Conservation (phyloP, 331 rosid species). For the Quercus lobata region DNA sequence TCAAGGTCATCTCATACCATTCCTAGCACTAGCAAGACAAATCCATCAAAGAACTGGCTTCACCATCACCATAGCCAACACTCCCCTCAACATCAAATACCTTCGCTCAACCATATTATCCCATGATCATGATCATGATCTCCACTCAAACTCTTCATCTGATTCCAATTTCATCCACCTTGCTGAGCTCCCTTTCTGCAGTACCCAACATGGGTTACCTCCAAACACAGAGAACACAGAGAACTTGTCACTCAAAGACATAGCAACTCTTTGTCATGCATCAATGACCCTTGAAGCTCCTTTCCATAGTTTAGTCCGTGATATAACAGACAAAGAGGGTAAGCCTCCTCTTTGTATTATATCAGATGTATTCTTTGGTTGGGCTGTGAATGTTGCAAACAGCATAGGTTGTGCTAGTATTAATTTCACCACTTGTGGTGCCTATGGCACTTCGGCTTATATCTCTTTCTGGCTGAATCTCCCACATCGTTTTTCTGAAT, state of each 20-base stretch:
- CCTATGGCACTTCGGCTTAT: constrained; percentile 30
- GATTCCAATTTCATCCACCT: constrained; percentile 10
- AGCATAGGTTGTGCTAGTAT: constrained; percentile 21
- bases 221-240: constrained; percentile 36
- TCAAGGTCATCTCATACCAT: constrained; percentile 48
- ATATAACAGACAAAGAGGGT: constrained; percentile 10
- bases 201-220: constrained; percentile 24
- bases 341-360: constrained; percentile 29
- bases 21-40: constrained; percentile 34
- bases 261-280: background rate
- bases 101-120: constrained; percentile 23
- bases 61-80: constrained; percentile 33
- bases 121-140: too few species aligned
- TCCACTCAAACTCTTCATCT: background rate
- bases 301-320: constrained; percentile 10
- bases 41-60: constrained; percentile 18
- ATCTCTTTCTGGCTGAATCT: background rate
- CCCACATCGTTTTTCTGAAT: background rate
- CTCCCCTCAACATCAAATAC: constrained; percentile 31
- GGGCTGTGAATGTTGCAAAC: constrained; percentile 30
- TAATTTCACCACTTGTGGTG: constrained; percentile 38
- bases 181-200: constrained; percentile 24
- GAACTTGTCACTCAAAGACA: constrained; percentile 6
- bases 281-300: constrained; percentile 29
- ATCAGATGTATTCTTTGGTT: constrained; percentile 35